Evolutionary conservation across 768 basidiomycete species (phyloP).

Genomic region (Tremella mesenterica): DNA sequence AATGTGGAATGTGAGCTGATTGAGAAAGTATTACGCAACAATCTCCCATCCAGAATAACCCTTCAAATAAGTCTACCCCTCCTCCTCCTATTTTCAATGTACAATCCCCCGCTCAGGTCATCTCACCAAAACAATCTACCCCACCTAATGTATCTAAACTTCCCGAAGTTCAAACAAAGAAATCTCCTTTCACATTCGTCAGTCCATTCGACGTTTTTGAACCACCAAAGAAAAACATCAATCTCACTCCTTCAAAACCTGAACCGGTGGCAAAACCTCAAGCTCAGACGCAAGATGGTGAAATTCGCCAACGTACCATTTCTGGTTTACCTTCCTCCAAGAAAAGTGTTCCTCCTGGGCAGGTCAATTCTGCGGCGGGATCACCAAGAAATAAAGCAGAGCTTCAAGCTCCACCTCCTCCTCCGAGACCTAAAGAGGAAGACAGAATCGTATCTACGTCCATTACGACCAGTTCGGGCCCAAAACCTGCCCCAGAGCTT

Average conservation of each 20-base stretch:
- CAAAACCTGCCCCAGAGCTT: neutral
- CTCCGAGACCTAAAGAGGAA: neutral
- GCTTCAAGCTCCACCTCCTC: neutral
- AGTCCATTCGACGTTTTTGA: conserved; percentile 37
- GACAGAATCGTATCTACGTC: neutral
- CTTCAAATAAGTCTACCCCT: neutral
- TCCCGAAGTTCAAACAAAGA: too few relatives aligned
- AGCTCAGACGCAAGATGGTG: too few relatives aligned
- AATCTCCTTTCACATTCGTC: conserved; percentile 36
- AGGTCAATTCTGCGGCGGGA: neutral
- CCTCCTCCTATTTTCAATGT: neutral
- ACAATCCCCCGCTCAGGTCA: neutral
- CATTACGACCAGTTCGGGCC: neutral
- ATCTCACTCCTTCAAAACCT: neutral
- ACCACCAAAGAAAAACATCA: neutral
- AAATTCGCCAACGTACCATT: too few relatives aligned
- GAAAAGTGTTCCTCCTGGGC: neutral
- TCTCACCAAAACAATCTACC: conserved; percentile 2
- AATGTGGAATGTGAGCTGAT: neutral
- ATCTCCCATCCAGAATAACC: neutral
- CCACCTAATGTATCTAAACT: neutral
- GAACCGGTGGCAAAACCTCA: too few relatives aligned
- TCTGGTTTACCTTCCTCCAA: neutral
- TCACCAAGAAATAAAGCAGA: neutral
- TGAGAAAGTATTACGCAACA: too few relatives aligned